phyloP scores from a whole-genome alignment of 192 early-diverging fungal species.

The Backusella morwellensis region DNA sequence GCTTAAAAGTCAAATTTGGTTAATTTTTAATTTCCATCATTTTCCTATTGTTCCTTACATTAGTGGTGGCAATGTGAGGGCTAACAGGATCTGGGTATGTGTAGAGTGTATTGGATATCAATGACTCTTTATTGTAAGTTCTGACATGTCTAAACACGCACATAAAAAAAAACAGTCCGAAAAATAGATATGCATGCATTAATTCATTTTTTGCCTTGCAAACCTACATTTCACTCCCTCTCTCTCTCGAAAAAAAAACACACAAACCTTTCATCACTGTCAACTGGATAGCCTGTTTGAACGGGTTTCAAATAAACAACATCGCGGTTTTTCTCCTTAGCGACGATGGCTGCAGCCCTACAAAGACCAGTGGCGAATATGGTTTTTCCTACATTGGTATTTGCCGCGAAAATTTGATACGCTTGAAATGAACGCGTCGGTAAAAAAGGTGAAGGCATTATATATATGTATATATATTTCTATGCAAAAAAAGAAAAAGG shows the following conservation, averaged over 20 bases:
- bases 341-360: conserved; percentile 49
- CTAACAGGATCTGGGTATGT: conserved; percentile 72
- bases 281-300: conserved; percentile 79
- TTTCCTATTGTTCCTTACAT: conserved; percentile 31
- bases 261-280: conserved; percentile 64
- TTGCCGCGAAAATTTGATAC: conserved; percentile 72
- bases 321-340: conserved; percentile 35
- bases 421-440: conserved; percentile 55
- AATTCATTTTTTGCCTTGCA: background rate
- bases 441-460: conserved; percentile 36
- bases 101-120: conserved; percentile 51
- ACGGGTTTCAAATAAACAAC: conserved; percentile 79
- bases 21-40: background rate
- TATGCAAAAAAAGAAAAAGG: background rate
- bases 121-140: conserved; percentile 34
- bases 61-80: conserved; percentile 66
- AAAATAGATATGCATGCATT: background rate
- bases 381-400: conserved; percentile 85
- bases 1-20: conserved; percentile 23
- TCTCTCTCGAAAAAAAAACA: background rate
- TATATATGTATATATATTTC: background rate
- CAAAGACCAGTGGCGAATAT: conserved; percentile 68
- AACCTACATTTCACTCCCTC: background rate
- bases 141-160: conserved; percentile 53
- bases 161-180: background rate